Evolutionary conservation across 202 grass and related monocot genomes (phyloP), one percentile per base, ranked within the genome.

Genomic region (Elaeis oleifera): DNA sequence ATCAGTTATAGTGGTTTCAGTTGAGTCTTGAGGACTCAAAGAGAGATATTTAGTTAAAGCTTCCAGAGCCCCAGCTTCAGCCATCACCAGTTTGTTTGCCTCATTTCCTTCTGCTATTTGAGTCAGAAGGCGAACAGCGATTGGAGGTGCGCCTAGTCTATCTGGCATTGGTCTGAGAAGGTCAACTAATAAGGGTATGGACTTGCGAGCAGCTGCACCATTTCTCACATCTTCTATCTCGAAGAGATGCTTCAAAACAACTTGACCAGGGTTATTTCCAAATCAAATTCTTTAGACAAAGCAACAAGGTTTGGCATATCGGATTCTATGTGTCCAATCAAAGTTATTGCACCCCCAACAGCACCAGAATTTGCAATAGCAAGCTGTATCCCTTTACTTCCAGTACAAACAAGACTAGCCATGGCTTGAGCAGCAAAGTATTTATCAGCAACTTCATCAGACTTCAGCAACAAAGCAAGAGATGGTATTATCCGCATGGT

Each of bases 31-130:
- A 23, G 91, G 91, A 61, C 91, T 85, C 73, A 96, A 87, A 84
- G 91, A 96, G 74, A 96, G 76, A 77, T 96, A 96, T 70, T 83
- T 96, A 18, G 79, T 96, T 76, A 96, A 78, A 66, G 91, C 81
- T 56, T 96, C 91, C 19, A 96, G 53, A 28, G 81, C 87, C 76
- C 91, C 91, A 58, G 84, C 84, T 66, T 96, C 91, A 28, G 87
- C 91, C 81, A 96, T 96, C 64, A 57, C 82, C 59, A 90, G 65
- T 80, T 90, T 96, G 73, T 90, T 90, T 71, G 62, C 26, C 16
- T 90, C 87, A n/a, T 68, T 88, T 23, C 76, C 76, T 74, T 88
- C 81, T 4, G 91, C 91, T 72, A 96, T 77, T 66, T 71, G 69
- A 61, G 81, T 96, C 70, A 96, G 81, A 83, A 96, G 84, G 67